phyloP scores from a whole-genome alignment of 2,329 filamentous ascomycete genomes.

The Claviceps sp. region DNA sequence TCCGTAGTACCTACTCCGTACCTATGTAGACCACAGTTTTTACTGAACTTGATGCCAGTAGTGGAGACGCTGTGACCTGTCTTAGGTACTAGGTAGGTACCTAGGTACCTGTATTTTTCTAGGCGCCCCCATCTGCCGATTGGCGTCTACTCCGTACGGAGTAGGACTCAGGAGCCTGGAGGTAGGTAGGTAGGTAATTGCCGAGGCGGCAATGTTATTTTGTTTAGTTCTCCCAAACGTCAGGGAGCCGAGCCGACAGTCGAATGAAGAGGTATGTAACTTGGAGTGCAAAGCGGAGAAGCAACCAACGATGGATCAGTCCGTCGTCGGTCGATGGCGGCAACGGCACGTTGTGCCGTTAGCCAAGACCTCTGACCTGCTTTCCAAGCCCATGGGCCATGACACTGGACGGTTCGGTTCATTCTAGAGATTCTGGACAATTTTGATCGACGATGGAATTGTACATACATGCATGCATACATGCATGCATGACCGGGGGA shows the following conservation, averaged over 20 bases:
- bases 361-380: background rate
- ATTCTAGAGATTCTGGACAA: background rate
- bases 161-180: no score
- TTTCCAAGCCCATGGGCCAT: no score
- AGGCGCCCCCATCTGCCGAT: background rate
- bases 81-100: no score
- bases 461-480: no score
- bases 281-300: background rate
- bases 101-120: background rate
- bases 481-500: background rate
- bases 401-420: no score
- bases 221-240: background rate
- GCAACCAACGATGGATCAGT: background rate
- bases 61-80: no score
- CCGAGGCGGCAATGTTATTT: background rate
- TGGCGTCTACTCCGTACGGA: background rate
- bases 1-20: no score
- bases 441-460: background rate
- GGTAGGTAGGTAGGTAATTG: no score
- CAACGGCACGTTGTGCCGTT: conserved; percentile 1
- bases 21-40: no score
- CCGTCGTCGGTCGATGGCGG: background rate
- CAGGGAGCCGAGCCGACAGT: background rate
- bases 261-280: background rate
- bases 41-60: no score